phyloP scores from a whole-genome alignment of 1,284 basidiomycete species.

The Trametes polyzona region DNA sequence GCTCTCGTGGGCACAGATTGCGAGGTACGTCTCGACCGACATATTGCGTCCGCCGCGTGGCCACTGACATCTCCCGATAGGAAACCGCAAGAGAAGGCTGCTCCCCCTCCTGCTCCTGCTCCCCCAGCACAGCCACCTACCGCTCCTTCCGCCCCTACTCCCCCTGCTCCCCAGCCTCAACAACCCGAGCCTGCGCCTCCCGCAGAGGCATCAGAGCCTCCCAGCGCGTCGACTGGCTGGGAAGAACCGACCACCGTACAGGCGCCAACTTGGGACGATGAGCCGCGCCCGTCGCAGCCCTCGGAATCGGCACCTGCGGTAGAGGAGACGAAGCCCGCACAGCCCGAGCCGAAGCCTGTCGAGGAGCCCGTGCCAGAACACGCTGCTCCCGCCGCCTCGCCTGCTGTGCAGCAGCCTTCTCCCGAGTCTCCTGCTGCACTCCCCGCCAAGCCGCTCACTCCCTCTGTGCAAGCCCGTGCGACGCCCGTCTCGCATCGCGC shows the following conservation, averaged over 20 bases:
- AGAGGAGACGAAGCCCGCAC: conserved; percentile 38
- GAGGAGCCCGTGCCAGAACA: conserved; percentile 40
- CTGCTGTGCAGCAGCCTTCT: conserved; percentile 33
- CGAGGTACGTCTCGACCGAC: conserved; percentile 51
- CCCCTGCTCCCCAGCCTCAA: conserved; percentile 36
- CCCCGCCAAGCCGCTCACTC: conserved; percentile 41
- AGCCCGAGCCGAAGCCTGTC: conserved; percentile 29
- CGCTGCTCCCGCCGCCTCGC: conserved; percentile 37
- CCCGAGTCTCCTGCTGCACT: conserved; percentile 36
- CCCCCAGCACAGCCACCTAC: conserved; percentile 33
- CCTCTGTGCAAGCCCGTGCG: conserved; percentile 46
- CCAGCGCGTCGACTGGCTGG: conserved; percentile 49
- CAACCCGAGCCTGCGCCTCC: conserved; percentile 34
- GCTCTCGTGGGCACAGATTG: conserved; percentile 81
- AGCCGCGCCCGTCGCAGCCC: conserved; percentile 41
- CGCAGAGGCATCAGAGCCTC: conserved; percentile 38
- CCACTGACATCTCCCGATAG: conserved; percentile 38
- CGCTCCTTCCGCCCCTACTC: conserved; percentile 31
- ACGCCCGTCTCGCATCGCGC: conserved; percentile 55
- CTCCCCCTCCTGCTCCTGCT: conserved; percentile 40
- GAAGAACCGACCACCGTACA: conserved; percentile 79
- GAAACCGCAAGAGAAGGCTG: conserved; percentile 56
- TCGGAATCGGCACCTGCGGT: conserved; percentile 27
- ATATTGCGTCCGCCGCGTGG: not conserved
- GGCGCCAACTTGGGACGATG: conserved; percentile 75